These are phyloP conservation scores for Hippophae rhamnoides DNA, from an alignment of 306 rosid species.

Conservation along the genomic window DNA sequence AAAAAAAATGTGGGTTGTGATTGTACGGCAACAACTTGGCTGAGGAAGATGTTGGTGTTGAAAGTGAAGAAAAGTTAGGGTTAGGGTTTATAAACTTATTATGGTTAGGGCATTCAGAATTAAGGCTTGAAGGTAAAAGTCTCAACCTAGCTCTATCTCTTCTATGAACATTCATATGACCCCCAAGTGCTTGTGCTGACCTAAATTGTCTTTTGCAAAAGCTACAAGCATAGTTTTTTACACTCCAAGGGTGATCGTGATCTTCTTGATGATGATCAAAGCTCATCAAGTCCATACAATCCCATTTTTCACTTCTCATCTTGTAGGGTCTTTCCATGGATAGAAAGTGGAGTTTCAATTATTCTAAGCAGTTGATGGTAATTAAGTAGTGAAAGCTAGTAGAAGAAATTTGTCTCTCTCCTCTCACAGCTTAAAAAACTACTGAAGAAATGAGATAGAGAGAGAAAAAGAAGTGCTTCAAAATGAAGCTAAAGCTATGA, in stretches of 20 bases:
- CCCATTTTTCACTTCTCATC: conserved; percentile 22
- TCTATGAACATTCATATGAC: conserved; percentile 71
- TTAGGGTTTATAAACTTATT: conserved; percentile 28
- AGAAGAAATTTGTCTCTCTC: too few species aligned
- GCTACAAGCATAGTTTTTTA: conserved; percentile 53
- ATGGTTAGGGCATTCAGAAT: conserved; percentile 22
- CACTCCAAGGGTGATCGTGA: conserved; percentile 39
- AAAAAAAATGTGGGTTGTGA: conserved; percentile 18
- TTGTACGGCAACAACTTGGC: conserved; percentile 15
- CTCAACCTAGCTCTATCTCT: conserved; percentile 76
- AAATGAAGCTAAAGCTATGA: too few species aligned
- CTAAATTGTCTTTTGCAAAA: conserved; percentile 78
- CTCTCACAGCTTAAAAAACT: too few species aligned
- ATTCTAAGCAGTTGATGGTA: too few species aligned
- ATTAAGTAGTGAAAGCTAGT: not conserved
- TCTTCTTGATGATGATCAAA: not conserved
- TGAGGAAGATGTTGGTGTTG: conserved; percentile 18
- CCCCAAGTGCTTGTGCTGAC: conserved; percentile 61
- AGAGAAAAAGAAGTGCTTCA: too few species aligned
- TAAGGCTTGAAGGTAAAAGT: conserved; percentile 30
- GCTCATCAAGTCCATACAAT: conserved; percentile 16
- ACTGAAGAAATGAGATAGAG: too few species aligned
- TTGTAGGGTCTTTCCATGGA: conserved; percentile 49
- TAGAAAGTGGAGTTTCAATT: conserved; percentile 1
- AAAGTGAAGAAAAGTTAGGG: conserved; percentile 18